Evolutionary conservation across 1,284 basidiomycete species (phyloP).

Genomic region (Peniophora sp.): DNA sequence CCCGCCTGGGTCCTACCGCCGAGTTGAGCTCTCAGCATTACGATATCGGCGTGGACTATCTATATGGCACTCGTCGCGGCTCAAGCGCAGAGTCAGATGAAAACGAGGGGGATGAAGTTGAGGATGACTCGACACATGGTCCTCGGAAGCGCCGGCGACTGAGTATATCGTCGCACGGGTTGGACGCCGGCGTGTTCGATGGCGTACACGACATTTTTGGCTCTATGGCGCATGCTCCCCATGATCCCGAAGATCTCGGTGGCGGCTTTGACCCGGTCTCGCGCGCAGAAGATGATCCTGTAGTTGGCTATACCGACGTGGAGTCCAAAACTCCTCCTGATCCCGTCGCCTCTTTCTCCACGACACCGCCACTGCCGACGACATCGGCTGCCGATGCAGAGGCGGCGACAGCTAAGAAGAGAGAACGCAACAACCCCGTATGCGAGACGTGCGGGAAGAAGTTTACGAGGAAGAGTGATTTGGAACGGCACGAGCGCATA

Average conservation of each 20-base stretch:
- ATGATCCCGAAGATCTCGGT: background rate
- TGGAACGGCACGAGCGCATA: slow-evolving; percentile 76
- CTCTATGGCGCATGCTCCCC: slow-evolving; percentile 59
- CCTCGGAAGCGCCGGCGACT: slow-evolving; percentile 32
- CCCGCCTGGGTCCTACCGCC: slow-evolving; percentile 11
- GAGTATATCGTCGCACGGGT: slow-evolving; percentile 9
- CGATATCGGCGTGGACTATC: slow-evolving; percentile 28
- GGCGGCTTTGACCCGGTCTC: background rate
- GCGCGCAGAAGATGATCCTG: background rate
- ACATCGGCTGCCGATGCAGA: slow-evolving; percentile 26
- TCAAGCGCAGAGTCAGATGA: slow-evolving; percentile 18
- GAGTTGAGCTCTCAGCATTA: slow-evolving; percentile 34
- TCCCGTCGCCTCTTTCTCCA: too few relatives aligned
- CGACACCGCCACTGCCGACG: background rate
- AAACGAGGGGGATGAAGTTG: slow-evolving; percentile 6
- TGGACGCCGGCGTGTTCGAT: slow-evolving; percentile 11
- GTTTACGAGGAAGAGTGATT: slow-evolving; percentile 70
- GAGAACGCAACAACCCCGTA: slow-evolving; percentile 27
- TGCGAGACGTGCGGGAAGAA: slow-evolving; percentile 65
- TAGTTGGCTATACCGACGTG: background rate
- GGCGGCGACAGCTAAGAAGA: slow-evolving; percentile 9
- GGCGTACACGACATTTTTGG: slow-evolving; percentile 54
- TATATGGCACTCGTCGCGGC: slow-evolving; percentile 30
- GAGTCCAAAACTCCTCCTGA: background rate
- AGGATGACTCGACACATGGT: slow-evolving; percentile 20